phyloP scores from a whole-genome alignment of 345 rosid species.

The Kandelia obovata region DNA sequence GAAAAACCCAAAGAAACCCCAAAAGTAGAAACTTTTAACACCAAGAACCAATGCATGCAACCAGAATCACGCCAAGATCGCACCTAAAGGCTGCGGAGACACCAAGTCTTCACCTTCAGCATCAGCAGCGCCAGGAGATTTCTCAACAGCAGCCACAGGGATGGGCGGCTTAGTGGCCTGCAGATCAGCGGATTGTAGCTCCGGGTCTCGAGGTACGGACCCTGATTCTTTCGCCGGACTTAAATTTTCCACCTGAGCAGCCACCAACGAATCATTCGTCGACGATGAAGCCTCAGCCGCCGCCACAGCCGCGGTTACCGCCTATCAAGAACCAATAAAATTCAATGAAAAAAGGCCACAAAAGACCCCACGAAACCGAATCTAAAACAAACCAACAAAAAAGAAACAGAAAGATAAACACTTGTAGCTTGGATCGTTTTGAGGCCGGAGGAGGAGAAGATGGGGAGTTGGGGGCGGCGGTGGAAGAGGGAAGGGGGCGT shows the following conservation, averaged over 20 bases:
- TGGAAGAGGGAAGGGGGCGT: no score
- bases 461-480: no score
- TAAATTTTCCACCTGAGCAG: conserved; percentile 33
- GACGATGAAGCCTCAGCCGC: conserved; percentile 55
- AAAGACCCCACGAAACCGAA: conserved; percentile 2
- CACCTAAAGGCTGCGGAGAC: conserved; percentile 51
- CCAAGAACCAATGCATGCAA: conserved; percentile 29
- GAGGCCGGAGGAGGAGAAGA: background rate
- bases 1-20: background rate
- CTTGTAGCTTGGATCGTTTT: conserved; percentile 1
- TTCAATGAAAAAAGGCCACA: conserved; percentile 11
- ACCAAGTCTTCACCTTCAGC: conserved; percentile 45
- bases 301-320: conserved; percentile 14
- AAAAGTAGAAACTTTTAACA: background rate
- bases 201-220: conserved; percentile 51
- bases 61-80: conserved; percentile 18
- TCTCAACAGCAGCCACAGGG: conserved; percentile 33
- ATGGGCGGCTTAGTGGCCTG: conserved; percentile 41
- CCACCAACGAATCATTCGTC: conserved; percentile 35
- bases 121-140: conserved; percentile 31
- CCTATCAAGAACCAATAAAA: conserved; percentile 38
- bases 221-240: conserved; percentile 50
- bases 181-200: conserved; percentile 68
- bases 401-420: background rate
- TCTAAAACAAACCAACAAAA: background rate